A percentile compares a stretch with the other conserved stretches of the same genome.
Conservation (phyloP, 306 rosid genomes). For the Trichosanthes cucumerina region DNA sequence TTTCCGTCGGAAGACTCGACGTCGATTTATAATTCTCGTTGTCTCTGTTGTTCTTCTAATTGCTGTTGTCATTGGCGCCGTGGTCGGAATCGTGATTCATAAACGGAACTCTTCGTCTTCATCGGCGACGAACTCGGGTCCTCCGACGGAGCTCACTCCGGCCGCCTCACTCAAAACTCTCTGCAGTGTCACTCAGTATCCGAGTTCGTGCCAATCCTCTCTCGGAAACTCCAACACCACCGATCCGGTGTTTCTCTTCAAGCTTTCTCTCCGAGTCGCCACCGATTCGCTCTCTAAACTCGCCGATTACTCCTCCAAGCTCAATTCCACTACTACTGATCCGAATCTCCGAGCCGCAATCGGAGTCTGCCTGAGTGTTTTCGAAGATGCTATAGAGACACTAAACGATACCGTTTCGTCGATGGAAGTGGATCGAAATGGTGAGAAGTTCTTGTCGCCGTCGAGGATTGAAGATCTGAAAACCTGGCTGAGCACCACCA, state of each 20-base stretch:
- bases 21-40: slow-evolving; percentile 32
- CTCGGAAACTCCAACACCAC: slow-evolving; percentile 45
- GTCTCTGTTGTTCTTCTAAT: slow-evolving; percentile 37
- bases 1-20: slow-evolving; percentile 42
- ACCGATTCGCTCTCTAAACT: slow-evolving; percentile 42
- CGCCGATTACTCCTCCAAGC: slow-evolving; percentile 3
- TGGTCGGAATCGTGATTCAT: slow-evolving; percentile 38
- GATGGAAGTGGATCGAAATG: slow-evolving; percentile 15
- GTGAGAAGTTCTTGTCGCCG: slow-evolving; percentile 20
- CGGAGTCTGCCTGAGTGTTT: slow-evolving; percentile 27
- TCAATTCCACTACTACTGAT: slow-evolving; percentile 16
- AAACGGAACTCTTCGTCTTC: slow-evolving; percentile 31
- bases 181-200: slow-evolving; percentile 63
- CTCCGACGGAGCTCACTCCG: slow-evolving; percentile 39
- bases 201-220: slow-evolving; percentile 51
- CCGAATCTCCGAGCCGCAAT: slow-evolving; percentile 18
- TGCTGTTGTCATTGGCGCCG: slow-evolving; percentile 37
- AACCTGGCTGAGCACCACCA: slow-evolving; percentile 69
- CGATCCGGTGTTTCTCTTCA: slow-evolving; percentile 54
- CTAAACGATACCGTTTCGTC: slow-evolving; percentile 53
- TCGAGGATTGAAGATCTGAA: slow-evolving; percentile 27
- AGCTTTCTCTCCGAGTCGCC: slow-evolving; percentile 71
- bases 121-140: slow-evolving; percentile 12
- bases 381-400: slow-evolving; percentile 48
- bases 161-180: slow-evolving; percentile 54